Percentiles rank a stretch among this genome's conserved stretches.
phyloP scores from a whole-genome alignment of 1,284 basidiomycete genomes.

The Chondrostereum purpureum region DNA sequence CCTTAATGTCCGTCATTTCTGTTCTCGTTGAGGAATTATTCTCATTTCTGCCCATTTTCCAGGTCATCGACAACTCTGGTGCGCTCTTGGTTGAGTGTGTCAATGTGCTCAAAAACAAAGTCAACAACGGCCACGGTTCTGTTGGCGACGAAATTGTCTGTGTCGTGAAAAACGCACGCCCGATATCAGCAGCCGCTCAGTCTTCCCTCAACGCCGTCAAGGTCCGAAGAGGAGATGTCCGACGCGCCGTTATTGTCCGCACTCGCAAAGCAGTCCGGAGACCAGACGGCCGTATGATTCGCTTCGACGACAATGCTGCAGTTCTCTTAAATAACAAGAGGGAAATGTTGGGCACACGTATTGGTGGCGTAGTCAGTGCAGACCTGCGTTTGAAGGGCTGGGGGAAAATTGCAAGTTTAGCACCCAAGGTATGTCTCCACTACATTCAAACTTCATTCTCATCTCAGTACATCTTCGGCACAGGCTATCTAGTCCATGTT shows the following conservation, averaged over 20 bases:
- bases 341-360: slow-evolving; percentile 94
- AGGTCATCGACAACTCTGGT: slow-evolving; percentile 99
- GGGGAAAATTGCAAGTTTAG: slow-evolving; percentile 90
- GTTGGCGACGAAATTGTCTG: slow-evolving; percentile 97
- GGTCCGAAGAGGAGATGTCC: slow-evolving; percentile 89
- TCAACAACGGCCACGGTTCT: slow-evolving; percentile 77
- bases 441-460: too few relatives aligned
- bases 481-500: too few relatives aligned
- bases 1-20: slow-evolving; percentile 65
- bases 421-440: slow-evolving; percentile 77
- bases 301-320: slow-evolving; percentile 98
- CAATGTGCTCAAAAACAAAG: slow-evolving; percentile 94
- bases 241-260: slow-evolving; percentile 91
- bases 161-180: slow-evolving; percentile 89
- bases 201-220: slow-evolving; percentile 68
- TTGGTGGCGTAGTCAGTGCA: slow-evolving; percentile 89
- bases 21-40: neutral
- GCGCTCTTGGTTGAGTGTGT: slow-evolving; percentile 94
- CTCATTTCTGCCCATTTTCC: slow-evolving; percentile 7
- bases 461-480: too few relatives aligned
- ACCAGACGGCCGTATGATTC: slow-evolving; percentile 82
- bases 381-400: slow-evolving; percentile 90
- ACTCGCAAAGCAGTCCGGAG: slow-evolving; percentile 78
- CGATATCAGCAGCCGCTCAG: slow-evolving; percentile 59
- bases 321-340: slow-evolving; percentile 95